phyloP scores from a whole-genome alignment of 139 green algal genomes.

The Edaphochlamys debaryana region DNA sequence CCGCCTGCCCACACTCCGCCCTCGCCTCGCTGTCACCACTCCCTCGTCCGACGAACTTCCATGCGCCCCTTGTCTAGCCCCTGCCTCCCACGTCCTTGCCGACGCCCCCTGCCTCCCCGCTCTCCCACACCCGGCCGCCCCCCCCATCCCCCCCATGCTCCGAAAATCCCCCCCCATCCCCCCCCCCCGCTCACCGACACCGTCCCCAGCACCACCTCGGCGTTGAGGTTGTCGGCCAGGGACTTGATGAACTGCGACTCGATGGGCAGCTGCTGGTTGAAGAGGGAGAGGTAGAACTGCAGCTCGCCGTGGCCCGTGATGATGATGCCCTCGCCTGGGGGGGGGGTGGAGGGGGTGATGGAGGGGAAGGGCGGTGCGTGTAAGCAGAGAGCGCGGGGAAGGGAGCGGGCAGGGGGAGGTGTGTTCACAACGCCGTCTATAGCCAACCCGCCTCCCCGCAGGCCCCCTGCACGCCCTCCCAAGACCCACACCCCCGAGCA shows the following conservation, averaged over 20 bases:
- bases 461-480: no score
- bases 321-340: conserved; percentile 91
- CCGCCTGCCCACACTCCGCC: not conserved
- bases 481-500: not conserved
- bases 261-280: conserved; percentile 98
- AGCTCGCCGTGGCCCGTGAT: conserved; percentile 92
- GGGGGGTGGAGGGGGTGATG: not conserved
- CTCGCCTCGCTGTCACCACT: no score
- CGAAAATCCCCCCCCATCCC: no score
- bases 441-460: no score
- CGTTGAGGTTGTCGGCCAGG: conserved; percentile 95
- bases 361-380: not conserved
- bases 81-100: no score
- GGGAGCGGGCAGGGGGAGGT: not conserved
- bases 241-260: conserved; percentile 93
- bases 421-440: no score
- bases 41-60: not conserved
- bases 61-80: not conserved
- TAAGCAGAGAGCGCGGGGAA: not conserved
- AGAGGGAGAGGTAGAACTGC: conserved; percentile 98
- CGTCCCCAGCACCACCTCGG: conserved; percentile 95
- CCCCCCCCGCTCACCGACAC: conserved; percentile 70
- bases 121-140: no score
- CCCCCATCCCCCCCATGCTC: no score
- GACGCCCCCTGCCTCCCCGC: no score